Evolutionary conservation across 257 asterid species (phyloP), one percentile per base, ranked within the genome.

Genomic region (Ophiorrhiza pumila): DNA sequence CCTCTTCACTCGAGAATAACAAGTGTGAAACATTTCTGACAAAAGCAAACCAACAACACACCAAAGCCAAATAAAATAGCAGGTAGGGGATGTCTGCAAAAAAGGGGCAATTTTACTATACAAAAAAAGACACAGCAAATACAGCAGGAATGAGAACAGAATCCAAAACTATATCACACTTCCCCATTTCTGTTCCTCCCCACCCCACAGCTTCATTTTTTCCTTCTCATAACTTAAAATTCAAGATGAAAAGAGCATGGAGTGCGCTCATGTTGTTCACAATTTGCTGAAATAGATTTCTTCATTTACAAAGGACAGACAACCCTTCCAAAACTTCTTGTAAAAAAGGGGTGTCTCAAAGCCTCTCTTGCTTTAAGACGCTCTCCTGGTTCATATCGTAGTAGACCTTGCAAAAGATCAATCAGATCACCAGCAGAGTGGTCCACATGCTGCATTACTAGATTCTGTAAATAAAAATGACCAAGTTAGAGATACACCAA

Each of bases 401-500:
- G 81, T n/a, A 85, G 89, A 22, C 89, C 89, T 76, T 78, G 89
- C 76, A 82, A 65, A 60, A 82, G 82, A 76, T 80, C 87, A 43
- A 85, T 85, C 27, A 82, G 82, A 78, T 85, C 87, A 23, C 89
- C 85, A 61, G 87, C 85, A 49, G 89, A 82, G 71, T 85, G 80
- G 69, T 85, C 87, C 49, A 85, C 87, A 58, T 80, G 85, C 82
- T 78, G 85, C 87, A 82, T 85, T 71, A 82, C 84, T 71, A 82
- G 56, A 76, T 85, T 85, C 89, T 85, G 83, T 69, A 68, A 27
- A 76, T 17, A 32, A 18, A 34, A 5, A 32, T 32, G 14, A 69
- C 49, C 61, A 29, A n/a, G 12, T 50, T n/a, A 69, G 42, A 39
- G n/a, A 50, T 47, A 11, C 11, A 32, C 4, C 5, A 11, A 2